Base-by-base conservation (phyloP, 805 yeast species). In the Metschnikowia koreensis region DNA sequence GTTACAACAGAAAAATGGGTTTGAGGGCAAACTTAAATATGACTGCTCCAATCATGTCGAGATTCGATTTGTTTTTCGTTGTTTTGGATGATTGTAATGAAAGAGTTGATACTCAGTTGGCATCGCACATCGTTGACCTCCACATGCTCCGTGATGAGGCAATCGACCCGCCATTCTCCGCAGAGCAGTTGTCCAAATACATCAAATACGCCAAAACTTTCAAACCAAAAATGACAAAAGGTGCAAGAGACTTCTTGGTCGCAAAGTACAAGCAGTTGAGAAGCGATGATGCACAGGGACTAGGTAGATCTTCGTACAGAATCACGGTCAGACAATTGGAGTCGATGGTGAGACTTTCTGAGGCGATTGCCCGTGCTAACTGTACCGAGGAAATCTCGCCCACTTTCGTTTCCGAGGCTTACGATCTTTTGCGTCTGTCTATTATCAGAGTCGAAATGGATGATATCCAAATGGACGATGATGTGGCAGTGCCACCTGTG, bases 11-110 rank as follows among this genome's bases (percentile, higher is more conserved):
- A 51, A 91, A 89, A 65, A 67, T 84, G 45, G 88, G 96, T 1
- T 76, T 94, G 53, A 77, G 96, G 56, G 84, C 96, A 45, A 94
- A 94, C 65, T 77, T 94, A 65, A 85, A 87, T 63, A 90, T 94
- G 97, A 89, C 97, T 13, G 98, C 97, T 0, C 99, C 99, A 1
- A 94, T 94, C 66, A 94, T 94, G 97, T 93, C 98, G 31, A 84
- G 99, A 71, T 94, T 94, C 68, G 99, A 94, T 71, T 73, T 94
- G 58, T 94, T 94, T 67, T 94, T 94, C 64, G 97, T 94, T 28
- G 86, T 94, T 48, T 75, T 94, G 57, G 99, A 93, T 70, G 98
- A 94, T 64, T 88, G 97, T 67, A 93, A 93, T 64, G 97, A 89
- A 64, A 81, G 84, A 59, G 81, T 91, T 41, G 99, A 94, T 67